Evolutionary conservation across 2,329 filamentous ascomycete genomes (phyloP).

Genomic region (Cadophora malorum): DNA sequence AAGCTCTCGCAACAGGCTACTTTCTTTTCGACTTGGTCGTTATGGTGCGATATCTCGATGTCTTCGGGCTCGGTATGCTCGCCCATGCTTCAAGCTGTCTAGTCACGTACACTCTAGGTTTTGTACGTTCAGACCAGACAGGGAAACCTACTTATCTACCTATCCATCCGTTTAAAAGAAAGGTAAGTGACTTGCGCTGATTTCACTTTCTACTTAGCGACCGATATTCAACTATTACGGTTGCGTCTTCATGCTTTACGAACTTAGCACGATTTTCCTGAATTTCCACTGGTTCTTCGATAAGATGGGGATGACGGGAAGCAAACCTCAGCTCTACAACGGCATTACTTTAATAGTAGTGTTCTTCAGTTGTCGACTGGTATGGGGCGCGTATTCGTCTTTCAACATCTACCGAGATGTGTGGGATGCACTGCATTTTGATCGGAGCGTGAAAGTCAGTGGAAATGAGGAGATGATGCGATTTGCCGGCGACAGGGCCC

Average conservation of each 20-base stretch:
- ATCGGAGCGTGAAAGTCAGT: constrained; percentile 48
- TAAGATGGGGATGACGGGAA: constrained; percentile 79
- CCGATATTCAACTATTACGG: constrained; percentile 85
- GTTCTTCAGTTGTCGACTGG: constrained; percentile 78
- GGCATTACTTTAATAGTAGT: constrained; percentile 72
- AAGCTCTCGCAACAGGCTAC: constrained; percentile 78
- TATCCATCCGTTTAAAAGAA: background rate
- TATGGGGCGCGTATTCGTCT: constrained; percentile 78
- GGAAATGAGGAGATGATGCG: constrained; percentile 35
- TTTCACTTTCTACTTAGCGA: constrained; percentile 55
- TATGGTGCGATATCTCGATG: constrained; percentile 53
- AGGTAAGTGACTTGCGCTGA: constrained; percentile 28
- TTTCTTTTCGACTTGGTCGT: constrained; percentile 38
- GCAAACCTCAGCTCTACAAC: constrained; percentile 76
- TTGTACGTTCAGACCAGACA: constrained; percentile 62
- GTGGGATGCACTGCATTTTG: constrained; percentile 49
- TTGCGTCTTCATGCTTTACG: constrained; percentile 81
- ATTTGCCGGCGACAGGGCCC: constrained; percentile 52
- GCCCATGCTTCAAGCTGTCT: constrained; percentile 70
- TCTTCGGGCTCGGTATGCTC: constrained; percentile 70
- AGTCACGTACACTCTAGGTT: constrained; percentile 76
- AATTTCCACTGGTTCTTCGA: constrained; percentile 93
- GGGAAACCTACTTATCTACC: too few relatives aligned
- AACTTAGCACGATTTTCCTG: constrained; percentile 78
- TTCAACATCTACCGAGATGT: constrained; percentile 72